Evolutionary conservation across 73 alveolate genomes (phyloP).

Genomic region (Tetrahymena borealis): DNA sequence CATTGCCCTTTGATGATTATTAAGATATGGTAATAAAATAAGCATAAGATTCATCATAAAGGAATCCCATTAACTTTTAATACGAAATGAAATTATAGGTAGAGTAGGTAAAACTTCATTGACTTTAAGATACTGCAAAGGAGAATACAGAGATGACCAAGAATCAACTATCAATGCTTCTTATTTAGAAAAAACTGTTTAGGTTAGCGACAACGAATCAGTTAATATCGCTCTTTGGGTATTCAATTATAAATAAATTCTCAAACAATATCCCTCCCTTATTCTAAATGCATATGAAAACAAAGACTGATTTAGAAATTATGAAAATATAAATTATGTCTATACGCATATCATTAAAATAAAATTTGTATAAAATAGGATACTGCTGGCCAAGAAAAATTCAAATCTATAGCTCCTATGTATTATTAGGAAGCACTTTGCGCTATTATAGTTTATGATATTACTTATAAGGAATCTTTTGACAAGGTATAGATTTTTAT

Average conservation of each 20-base stretch:
- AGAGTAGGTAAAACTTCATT: slow-evolving; percentile 86
- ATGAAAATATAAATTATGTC: too few species aligned
- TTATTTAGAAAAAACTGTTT: slow-evolving; percentile 59
- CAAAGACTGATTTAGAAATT: too few species aligned
- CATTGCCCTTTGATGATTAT: not conserved
- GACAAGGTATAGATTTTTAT: slow-evolving; percentile 27
- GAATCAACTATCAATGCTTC: slow-evolving; percentile 72
- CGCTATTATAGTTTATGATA: slow-evolving; percentile 79
- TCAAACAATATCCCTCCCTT: too few species aligned
- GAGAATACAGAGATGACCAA: slow-evolving; percentile 64
- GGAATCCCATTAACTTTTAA: not conserved
- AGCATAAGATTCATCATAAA: not conserved
- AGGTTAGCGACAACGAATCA: slow-evolving; percentile 29
- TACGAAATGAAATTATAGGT: slow-evolving; percentile 20
- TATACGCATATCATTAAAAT: too few species aligned
- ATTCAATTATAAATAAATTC: too few species aligned
- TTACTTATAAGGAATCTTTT: slow-evolving; percentile 78
- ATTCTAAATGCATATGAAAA: too few species aligned
- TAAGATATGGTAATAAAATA: not conserved
- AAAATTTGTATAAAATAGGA: slow-evolving; percentile 25
- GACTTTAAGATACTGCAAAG: slow-evolving; percentile 64
- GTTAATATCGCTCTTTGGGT: slow-evolving; percentile 64
- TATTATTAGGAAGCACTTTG: slow-evolving; percentile 79
- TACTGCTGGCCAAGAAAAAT: slow-evolving; percentile 89
- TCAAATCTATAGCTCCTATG: slow-evolving; percentile 67